phyloP scores from a whole-genome alignment of 768 basidiomycete genomes.

The Rhodotorula babjevae region DNA sequence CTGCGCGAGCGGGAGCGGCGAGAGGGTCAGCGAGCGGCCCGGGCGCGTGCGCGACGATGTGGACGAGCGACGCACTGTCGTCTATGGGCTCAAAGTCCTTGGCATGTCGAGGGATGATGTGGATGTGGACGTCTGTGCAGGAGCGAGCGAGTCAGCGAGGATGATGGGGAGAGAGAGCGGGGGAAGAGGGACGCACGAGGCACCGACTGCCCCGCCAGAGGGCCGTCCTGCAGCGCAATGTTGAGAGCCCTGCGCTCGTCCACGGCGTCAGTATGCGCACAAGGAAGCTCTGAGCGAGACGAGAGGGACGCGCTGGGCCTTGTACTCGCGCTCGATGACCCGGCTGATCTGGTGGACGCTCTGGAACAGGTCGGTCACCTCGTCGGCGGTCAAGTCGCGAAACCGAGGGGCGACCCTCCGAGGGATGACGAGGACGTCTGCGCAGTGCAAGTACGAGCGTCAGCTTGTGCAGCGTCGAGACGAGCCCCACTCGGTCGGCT shows the following conservation, averaged over 20 bases:
- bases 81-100: conserved; percentile 51
- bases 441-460: too few species aligned
- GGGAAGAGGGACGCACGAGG: conserved; percentile 10
- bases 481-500: background rate
- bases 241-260: conserved; percentile 8
- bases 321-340: conserved; percentile 75
- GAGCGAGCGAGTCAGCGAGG: conserved; percentile 47
- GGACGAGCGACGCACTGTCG: conserved; percentile 25
- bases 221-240: conserved; percentile 39
- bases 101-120: conserved; percentile 75
- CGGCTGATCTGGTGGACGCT: conserved; percentile 73
- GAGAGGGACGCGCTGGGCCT: conserved; percentile 55
- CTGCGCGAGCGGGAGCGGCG: background rate
- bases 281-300: too few species aligned
- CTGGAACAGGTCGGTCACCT: conserved; percentile 73
- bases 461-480: background rate
- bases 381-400: conserved; percentile 54
- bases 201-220: conserved; percentile 28
- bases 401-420: conserved; percentile 55
- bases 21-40: background rate
- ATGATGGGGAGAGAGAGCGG: conserved; percentile 11
- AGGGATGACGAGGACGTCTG: conserved; percentile 60
- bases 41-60: too few species aligned
- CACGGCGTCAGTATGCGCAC: background rate
- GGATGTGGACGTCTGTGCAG: conserved; percentile 83